Percentiles rank a stretch among this genome's conserved stretches.
Evolutionary conservation across 1,284 basidiomycete species (phyloP).

Genomic region (Malassezia sympodialis): DNA sequence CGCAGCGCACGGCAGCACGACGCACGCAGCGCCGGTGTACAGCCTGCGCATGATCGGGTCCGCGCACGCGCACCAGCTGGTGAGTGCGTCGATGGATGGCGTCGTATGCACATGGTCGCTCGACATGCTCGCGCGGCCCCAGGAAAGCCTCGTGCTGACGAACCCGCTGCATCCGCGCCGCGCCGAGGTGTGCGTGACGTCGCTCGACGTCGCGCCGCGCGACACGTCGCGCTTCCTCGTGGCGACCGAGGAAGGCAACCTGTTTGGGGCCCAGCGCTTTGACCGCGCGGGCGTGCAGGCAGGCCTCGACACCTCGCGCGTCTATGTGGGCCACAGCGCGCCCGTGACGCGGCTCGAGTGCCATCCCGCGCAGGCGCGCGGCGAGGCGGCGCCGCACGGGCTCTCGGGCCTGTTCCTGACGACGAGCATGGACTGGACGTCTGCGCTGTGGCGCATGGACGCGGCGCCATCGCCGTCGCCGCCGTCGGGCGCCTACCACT

Average conservation of each 20-base stretch:
- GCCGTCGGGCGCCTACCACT: conserved; percentile 1
- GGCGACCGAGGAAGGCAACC: conserved; percentile 90
- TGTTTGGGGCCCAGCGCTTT: conserved; percentile 89
- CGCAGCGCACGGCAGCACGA: conserved; percentile 55
- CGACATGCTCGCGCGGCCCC: conserved; percentile 91
- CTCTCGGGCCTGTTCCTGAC: conserved; percentile 87
- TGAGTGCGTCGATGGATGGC: conserved; percentile 90
- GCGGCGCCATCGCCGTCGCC: not conserved
- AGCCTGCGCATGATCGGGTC: conserved; percentile 94
- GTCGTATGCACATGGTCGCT: conserved; percentile 94
- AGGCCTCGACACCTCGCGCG: conserved; percentile 77
- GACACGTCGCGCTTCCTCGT: conserved; percentile 93
- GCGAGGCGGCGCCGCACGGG: conserved; percentile 55
- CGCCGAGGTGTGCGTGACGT: conserved; percentile 89
- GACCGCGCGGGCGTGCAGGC: conserved; percentile 93
- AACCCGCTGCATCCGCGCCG: conserved; percentile 27
- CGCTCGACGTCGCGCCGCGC: conserved; percentile 81
- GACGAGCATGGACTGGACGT: conserved; percentile 41
- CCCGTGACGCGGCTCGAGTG: conserved; percentile 88
- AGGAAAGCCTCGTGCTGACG: conserved; percentile 34
- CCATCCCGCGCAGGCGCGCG: conserved; percentile 60
- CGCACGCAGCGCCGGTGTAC: conserved; percentile 97
- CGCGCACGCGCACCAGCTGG: conserved; percentile 92
- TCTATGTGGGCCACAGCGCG: conserved; percentile 82
- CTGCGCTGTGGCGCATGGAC: conserved; percentile 30